Conservation (phyloP, 164 flowering plant species). For the Amborella trichopoda region DNA sequence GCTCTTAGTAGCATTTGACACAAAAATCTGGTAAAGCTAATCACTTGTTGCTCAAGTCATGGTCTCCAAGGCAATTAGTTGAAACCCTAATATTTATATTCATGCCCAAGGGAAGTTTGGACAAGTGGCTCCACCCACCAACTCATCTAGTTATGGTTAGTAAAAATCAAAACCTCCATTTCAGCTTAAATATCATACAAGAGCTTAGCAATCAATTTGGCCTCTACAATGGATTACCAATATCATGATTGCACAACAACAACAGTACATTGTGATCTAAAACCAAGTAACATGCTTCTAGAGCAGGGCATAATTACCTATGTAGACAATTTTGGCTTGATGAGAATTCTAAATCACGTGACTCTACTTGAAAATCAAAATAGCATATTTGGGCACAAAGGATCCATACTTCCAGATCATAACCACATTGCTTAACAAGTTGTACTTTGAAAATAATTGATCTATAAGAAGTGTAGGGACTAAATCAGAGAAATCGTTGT, state of each 20-base stretch:
- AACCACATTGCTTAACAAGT: neutral
- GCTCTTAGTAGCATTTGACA: slow-evolving; percentile 20
- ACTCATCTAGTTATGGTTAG: too few species aligned
- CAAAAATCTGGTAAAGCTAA: slow-evolving; percentile 24
- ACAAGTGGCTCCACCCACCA: slow-evolving; percentile 19
- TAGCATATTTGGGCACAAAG: slow-evolving; percentile 15
- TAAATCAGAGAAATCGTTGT: too few species aligned
- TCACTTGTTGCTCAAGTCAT: slow-evolving; percentile 17
- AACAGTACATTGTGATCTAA: slow-evolving; percentile 22
- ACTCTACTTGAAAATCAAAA: slow-evolving; percentile 2
- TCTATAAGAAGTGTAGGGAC: neutral
- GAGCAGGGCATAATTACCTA: slow-evolving; percentile 17
- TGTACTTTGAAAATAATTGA: neutral
- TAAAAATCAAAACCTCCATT: neutral
- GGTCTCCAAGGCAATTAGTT: slow-evolving; percentile 21
- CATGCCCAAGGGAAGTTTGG: too few species aligned
- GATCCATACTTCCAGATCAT: slow-evolving; percentile 31
- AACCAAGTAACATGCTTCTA: slow-evolving; percentile 25
- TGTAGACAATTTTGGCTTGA: slow-evolving; percentile 27
- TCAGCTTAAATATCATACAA: slow-evolving; percentile 12
- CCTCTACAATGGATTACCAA: slow-evolving; percentile 25
- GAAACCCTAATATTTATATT: slow-evolving; percentile 20
- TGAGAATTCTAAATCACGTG: slow-evolving; percentile 8
- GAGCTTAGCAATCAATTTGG: slow-evolving; percentile 22
- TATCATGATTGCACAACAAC: slow-evolving; percentile 14